phyloP scores from a whole-genome alignment of 2,329 filamentous ascomycete species.

The Cercospora brassicicola region DNA sequence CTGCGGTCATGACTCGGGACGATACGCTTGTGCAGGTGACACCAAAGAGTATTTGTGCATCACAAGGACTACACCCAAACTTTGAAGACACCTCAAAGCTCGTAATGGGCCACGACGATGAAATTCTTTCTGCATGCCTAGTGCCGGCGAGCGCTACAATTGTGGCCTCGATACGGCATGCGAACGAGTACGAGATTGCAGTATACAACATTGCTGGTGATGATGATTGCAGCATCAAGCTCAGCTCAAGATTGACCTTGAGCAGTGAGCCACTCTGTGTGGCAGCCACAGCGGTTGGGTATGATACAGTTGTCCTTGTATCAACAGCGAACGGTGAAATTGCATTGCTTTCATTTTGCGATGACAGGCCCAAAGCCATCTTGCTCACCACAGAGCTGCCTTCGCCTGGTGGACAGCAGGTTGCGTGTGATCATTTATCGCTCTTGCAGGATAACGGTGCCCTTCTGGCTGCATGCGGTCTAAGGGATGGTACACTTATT shows the following conservation, averaged over 20 bases:
- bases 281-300: conserved; percentile 12
- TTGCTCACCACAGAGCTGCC: conserved; percentile 12
- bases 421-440: conserved; percentile 31
- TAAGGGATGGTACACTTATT: conserved; percentile 35
- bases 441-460: conserved; percentile 19
- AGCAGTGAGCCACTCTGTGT: conserved; percentile 22
- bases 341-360: conserved; percentile 11
- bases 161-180: conserved; percentile 24
- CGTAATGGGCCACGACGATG: conserved; percentile 11
- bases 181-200: conserved; percentile 14
- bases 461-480: conserved; percentile 31
- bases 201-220: conserved; percentile 16
- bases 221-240: conserved; percentile 10
- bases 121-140: conserved; percentile 32
- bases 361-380: neutral
- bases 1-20: conserved; percentile 24
- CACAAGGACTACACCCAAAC: conserved; percentile 26
- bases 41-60: conserved; percentile 25
- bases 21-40: conserved; percentile 37
- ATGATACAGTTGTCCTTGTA: conserved; percentile 15
- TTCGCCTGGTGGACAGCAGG: neutral
- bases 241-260: neutral
- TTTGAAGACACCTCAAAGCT: conserved; percentile 33
- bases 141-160: conserved; percentile 18
- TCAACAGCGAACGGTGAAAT: conserved; percentile 22